phyloP scores from a whole-genome alignment of 75 land plant genomes.

The Cunninghamia lanceolata region DNA sequence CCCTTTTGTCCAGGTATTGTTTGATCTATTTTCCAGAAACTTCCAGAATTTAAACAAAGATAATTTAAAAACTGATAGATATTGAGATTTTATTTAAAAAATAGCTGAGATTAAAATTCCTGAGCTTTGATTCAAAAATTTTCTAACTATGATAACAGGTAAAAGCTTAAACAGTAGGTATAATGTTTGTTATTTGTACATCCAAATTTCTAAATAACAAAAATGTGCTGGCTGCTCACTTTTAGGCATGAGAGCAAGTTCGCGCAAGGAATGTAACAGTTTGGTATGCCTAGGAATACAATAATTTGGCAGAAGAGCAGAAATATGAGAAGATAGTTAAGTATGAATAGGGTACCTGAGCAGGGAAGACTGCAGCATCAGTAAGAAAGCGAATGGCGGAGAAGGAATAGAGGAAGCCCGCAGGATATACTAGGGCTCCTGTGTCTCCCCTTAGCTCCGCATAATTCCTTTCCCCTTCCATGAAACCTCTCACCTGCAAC shows the following conservation, averaged over 20 bases:
- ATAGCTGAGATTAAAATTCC: too few species aligned
- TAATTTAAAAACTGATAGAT: too few species aligned
- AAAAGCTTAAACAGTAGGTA: too few species aligned
- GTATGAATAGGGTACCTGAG: constrained; percentile 58
- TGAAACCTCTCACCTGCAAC: constrained; percentile 77
- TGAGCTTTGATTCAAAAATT: too few species aligned
- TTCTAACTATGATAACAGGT: too few species aligned
- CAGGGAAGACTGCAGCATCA: constrained; percentile 73
- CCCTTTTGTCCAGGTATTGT: too few species aligned
- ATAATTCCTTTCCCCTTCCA: constrained; percentile 88
- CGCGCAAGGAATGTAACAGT: not conserved
- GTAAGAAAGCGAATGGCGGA: constrained; percentile 71
- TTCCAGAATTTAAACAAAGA: too few species aligned
- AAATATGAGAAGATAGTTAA: not conserved
- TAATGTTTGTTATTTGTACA: too few species aligned
- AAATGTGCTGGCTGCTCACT: too few species aligned
- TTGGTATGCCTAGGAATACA: not conserved
- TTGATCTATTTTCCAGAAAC: too few species aligned
- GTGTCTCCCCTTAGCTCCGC: constrained; percentile 83
- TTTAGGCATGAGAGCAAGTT: not conserved
- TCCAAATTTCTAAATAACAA: too few species aligned
- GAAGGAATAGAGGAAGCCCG: constrained; percentile 90
- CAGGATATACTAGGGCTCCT: constrained; percentile 94
- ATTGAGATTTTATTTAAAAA: too few species aligned
- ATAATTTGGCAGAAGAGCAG: not conserved